These are phyloP conservation scores for Trichosporon faecale DNA, from an alignment of 1,284 basidiomycete species.

Conservation along the genomic window DNA sequence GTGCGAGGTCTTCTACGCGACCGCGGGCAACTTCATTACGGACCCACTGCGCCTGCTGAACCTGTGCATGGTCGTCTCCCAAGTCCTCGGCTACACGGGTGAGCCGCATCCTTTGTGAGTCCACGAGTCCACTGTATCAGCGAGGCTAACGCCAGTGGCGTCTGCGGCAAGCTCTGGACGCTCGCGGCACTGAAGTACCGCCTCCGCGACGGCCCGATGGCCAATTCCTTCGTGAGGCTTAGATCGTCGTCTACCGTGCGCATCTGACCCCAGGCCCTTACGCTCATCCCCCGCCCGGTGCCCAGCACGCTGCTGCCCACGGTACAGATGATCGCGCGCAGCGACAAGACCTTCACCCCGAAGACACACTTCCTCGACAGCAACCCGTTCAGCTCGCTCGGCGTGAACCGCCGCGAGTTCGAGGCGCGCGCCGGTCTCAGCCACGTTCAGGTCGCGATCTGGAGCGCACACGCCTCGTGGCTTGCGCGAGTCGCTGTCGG, in stretches of 20 bases:
- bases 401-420: conserved; percentile 11
- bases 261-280: conserved; percentile 17
- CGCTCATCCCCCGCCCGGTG: conserved; percentile 21
- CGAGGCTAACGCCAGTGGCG: conserved; percentile 14
- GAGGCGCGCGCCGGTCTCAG: conserved; percentile 14
- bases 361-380: conserved; percentile 20
- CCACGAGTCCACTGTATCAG: background rate
- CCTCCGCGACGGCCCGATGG: conserved; percentile 25
- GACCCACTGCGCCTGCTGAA: conserved; percentile 9
- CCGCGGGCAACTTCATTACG: conserved; percentile 17
- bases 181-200: conserved; percentile 22
- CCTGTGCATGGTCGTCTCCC: conserved; percentile 10
- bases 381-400: conserved; percentile 22
- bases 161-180: conserved; percentile 25
- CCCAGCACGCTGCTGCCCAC: conserved; percentile 14
- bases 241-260: background rate
- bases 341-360: conserved; percentile 18
- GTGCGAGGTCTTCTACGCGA: conserved; percentile 25
- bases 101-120: conserved; percentile 19
- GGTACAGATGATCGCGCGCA: conserved; percentile 16
- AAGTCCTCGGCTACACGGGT: conserved; percentile 17
- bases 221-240: conserved; percentile 20
- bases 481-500: conserved; percentile 16
- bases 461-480: conserved; percentile 22
- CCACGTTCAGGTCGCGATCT: conserved; percentile 17